A percentile compares a stretch with the other conserved stretches of the same genome.
Evolutionary conservation across 2,329 filamentous ascomycete genomes (phyloP).

Genomic region (Sporothrix brasiliensis): DNA sequence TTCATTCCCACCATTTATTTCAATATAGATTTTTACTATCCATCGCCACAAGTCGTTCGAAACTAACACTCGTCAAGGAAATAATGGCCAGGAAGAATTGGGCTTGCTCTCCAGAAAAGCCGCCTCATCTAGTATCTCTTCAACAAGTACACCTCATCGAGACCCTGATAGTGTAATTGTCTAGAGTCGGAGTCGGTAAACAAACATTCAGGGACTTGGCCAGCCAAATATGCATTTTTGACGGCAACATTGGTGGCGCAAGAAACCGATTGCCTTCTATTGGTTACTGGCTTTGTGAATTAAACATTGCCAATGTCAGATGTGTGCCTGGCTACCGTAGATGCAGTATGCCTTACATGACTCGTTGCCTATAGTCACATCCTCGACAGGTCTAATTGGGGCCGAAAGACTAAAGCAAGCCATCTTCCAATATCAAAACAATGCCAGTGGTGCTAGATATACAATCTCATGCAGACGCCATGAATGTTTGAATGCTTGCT

Average conservation of each 20-base stretch:
- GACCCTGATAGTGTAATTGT: no score
- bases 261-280: background rate
- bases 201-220: no score
- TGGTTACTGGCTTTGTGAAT: background rate
- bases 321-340: no score
- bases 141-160: no score
- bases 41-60: background rate
- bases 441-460: conserved; percentile 11
- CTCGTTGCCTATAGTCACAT: background rate
- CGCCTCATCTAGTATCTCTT: background rate
- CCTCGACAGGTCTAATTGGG: no score
- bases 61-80: background rate
- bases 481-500: background rate
- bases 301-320: background rate
- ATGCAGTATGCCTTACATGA: no score
- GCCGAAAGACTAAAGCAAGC: background rate
- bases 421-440: background rate
- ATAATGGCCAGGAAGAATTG: background rate
- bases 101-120: background rate
- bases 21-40: no score
- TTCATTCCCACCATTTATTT: no score
- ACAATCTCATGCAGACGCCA: conserved; percentile 8
- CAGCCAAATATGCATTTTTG: no score
- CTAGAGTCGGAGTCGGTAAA: no score
- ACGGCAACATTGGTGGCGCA: no score